phyloP scores from a whole-genome alignment of 1,139 yeast species.

The Debaryomyces sp. region DNA sequence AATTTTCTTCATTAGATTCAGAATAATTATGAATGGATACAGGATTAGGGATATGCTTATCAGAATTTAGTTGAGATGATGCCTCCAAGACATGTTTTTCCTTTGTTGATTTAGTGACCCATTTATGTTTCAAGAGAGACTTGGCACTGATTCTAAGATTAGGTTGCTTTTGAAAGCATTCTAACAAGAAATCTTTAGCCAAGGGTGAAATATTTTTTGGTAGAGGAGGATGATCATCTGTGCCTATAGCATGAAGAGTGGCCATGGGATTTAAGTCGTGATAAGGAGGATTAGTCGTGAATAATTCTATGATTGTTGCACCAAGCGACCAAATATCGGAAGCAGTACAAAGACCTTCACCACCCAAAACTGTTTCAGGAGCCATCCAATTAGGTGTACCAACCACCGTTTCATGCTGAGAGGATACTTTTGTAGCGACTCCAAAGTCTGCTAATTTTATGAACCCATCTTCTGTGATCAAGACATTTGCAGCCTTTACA shows the following conservation, averaged over 20 bases:
- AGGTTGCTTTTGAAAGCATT: conserved; percentile 82
- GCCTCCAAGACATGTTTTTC: not conserved
- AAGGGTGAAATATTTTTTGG: conserved; percentile 61
- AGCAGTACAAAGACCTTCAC: conserved; percentile 85
- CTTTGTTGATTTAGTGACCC: conserved; percentile 44
- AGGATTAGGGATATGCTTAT: not conserved
- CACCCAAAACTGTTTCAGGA: conserved; percentile 72
- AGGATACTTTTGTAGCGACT: conserved; percentile 61
- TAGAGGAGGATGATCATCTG: conserved; percentile 77
- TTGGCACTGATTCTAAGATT: conserved; percentile 59
- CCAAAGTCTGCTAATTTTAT: conserved; percentile 82
- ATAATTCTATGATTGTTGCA: conserved; percentile 84
- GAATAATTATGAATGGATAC: conserved; percentile 27
- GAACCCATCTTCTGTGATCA: conserved; percentile 59
- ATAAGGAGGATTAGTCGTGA: conserved; percentile 89
- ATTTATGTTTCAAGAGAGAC: conserved; percentile 58
- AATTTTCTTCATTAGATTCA: conserved; percentile 35
- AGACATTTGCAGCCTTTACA: conserved; percentile 76
- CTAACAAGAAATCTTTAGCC: conserved; percentile 65
- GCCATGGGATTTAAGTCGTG: conserved; percentile 82
- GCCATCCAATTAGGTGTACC: conserved; percentile 93
- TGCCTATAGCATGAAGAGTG: conserved; percentile 89
- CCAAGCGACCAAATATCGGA: conserved; percentile 96
- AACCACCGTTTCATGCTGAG: conserved; percentile 46
- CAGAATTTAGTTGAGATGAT: not conserved